A percentile compares a stretch with the other conserved stretches of the same genome.
phyloP scores from a whole-genome alignment of 495 filamentous ascomycete genomes.

The Talaromyces stipitatus region DNA sequence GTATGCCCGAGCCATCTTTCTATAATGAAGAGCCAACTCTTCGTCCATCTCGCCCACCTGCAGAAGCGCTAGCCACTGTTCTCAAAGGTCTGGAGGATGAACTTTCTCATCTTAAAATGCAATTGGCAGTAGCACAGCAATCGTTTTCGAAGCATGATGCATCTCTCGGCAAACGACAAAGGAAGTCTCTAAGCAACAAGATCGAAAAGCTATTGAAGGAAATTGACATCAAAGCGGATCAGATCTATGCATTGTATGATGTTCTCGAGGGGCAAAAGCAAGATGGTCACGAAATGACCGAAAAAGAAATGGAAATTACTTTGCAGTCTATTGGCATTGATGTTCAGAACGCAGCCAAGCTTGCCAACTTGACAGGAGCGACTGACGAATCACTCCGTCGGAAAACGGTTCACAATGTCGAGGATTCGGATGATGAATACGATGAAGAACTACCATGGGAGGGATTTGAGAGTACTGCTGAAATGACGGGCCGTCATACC shows the following conservation, averaged over 20 bases:
- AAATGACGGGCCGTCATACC: constrained; percentile 29
- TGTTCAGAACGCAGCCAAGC: constrained; percentile 13
- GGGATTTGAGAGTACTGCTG: constrained; percentile 44
- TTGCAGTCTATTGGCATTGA: constrained; percentile 51
- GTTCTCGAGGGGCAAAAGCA: constrained; percentile 77
- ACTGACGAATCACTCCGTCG: constrained; percentile 22
- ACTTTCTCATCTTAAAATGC: constrained; percentile 67
- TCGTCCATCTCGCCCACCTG: constrained; percentile 67
- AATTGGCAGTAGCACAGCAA: constrained; percentile 48
- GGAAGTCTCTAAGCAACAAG: constrained; percentile 55
- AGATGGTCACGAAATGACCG: constrained; percentile 54
- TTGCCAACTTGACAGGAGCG: constrained; percentile 24
- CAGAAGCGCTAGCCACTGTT: constrained; percentile 68
- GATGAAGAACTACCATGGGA: constrained; percentile 44
- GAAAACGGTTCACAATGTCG: constrained; percentile 10
- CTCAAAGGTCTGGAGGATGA: constrained; percentile 80
- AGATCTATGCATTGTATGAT: constrained; percentile 84
- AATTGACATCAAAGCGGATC: constrained; percentile 74
- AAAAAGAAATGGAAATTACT: constrained; percentile 61
- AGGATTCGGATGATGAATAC: constrained; percentile 27
- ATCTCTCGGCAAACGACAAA: constrained; percentile 57
- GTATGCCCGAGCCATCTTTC: constrained; percentile 40
- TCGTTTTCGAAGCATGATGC: constrained; percentile 63
- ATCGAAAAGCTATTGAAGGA: constrained; percentile 56
- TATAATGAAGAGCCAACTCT: constrained; percentile 67